A percentile compares a stretch with the other conserved stretches of the same genome.
These are phyloP conservation scores for Ramicandelaber brevisporus DNA, from an alignment of 192 early-diverging fungal species.

Conservation along the genomic window DNA sequence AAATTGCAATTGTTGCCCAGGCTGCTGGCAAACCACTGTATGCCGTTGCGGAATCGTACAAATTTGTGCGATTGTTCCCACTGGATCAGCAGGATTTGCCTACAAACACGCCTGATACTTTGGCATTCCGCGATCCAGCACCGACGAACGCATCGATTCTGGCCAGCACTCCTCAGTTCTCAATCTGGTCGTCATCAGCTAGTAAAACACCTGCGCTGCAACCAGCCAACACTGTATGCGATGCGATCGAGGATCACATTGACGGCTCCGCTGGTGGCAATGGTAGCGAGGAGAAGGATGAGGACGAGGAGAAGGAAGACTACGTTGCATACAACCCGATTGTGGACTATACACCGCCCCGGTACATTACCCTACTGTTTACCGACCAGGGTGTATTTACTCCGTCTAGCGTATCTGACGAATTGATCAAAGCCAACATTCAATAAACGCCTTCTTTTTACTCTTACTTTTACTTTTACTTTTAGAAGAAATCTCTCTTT, in stretches of 20 bases:
- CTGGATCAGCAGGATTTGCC: slow-evolving; percentile 88
- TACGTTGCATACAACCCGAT: slow-evolving; percentile 58
- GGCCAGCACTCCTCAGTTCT: too few relatives aligned
- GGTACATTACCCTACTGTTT: slow-evolving; percentile 67
- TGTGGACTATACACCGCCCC: slow-evolving; percentile 85
- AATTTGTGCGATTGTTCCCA: slow-evolving; percentile 88
- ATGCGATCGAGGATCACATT: too few relatives aligned
- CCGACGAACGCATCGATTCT: too few relatives aligned
- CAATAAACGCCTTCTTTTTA: slow-evolving; percentile 9
- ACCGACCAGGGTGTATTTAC: slow-evolving; percentile 83
- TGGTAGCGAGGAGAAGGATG: too few relatives aligned
- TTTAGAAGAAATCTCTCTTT: not conserved
- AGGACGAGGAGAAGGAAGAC: too few relatives aligned
- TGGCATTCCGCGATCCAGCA: slow-evolving; percentile 44
- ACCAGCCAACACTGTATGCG: too few relatives aligned
- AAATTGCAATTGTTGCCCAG: slow-evolving; percentile 83
- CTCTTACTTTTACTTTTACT: not conserved
- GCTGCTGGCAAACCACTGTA: slow-evolving; percentile 89
- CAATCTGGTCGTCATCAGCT: too few relatives aligned
- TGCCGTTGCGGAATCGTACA: slow-evolving; percentile 84
- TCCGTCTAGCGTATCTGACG: slow-evolving; percentile 65
- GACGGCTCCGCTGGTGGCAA: too few relatives aligned
- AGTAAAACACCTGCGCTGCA: too few relatives aligned
- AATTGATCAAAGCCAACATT: slow-evolving; percentile 60
- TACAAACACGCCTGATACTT: slow-evolving; percentile 31